Evolutionary conservation across 768 basidiomycete genomes (phyloP).

Genomic region (Termitomyces bulborhizus): DNA sequence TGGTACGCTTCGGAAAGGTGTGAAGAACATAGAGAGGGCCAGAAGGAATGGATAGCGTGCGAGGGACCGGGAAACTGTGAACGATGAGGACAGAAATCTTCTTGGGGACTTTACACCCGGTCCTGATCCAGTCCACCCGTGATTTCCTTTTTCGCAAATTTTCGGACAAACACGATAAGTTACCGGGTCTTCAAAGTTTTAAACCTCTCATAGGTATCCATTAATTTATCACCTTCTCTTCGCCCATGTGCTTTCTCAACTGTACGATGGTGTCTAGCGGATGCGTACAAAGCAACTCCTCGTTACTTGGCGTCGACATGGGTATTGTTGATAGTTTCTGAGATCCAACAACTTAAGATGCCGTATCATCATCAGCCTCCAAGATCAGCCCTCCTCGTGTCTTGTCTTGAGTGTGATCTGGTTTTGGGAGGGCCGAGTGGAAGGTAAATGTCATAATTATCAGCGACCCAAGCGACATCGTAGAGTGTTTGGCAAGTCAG

Average conservation of each 20-base stretch:
- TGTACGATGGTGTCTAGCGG: neutral
- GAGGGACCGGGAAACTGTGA: neutral
- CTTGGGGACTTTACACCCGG: neutral
- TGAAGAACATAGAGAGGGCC: constrained; percentile 32
- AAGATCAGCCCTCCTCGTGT: neutral
- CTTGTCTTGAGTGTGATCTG: no score
- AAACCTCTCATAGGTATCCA: no score
- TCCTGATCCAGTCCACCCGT: neutral
- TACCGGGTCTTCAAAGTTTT: no score
- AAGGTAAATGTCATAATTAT: neutral
- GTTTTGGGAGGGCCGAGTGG: neutral
- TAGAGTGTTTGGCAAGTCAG: no score
- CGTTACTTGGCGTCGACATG: no score
- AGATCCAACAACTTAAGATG: neutral
- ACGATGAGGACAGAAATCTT: neutral
- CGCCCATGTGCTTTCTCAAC: neutral
- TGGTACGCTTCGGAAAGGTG: constrained; percentile 18
- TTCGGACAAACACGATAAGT: neutral
- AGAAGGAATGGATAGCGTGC: neutral
- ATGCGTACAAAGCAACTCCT: neutral
- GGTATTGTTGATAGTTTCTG: no score
- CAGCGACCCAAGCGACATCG: no score
- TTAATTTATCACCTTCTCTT: no score
- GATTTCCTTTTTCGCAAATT: neutral
- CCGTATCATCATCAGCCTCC: neutral